A percentile compares a stretch with the other conserved stretches of the same genome.
These are phyloP conservation scores for Torulaspora maleeae DNA, from an alignment of 805 yeast species.

Conservation along the genomic window DNA sequence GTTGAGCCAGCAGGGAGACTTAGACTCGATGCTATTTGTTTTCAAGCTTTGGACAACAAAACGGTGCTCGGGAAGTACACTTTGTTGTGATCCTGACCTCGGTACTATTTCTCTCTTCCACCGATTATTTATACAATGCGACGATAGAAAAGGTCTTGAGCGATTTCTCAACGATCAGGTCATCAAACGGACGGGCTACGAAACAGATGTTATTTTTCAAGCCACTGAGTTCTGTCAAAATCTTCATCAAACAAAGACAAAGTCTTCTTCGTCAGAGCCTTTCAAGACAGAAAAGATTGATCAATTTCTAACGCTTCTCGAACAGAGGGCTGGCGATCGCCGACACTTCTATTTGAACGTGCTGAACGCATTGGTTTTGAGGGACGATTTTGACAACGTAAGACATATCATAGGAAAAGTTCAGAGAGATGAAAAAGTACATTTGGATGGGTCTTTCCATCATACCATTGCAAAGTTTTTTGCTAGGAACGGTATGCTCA, in stretches of 20 bases:
- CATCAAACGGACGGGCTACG: conserved; percentile 18
- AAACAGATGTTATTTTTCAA: conserved; percentile 12
- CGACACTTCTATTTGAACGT: conserved; percentile 16
- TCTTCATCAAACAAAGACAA: conserved; percentile 2
- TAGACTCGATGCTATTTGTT: conserved; percentile 19
- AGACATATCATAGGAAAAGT: conserved; percentile 13
- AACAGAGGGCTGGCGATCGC: conserved; percentile 5
- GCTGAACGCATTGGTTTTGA: conserved; percentile 14
- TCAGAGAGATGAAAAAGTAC: conserved; percentile 13
- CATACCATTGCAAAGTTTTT: conserved; percentile 21
- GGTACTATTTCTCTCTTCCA: conserved; percentile 23
- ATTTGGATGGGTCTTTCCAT: conserved; percentile 17
- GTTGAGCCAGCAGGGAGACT: conserved; percentile 18
- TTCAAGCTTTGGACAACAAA: conserved; percentile 26
- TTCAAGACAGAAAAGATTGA: conserved; percentile 8
- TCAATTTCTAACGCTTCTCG: conserved; percentile 3
- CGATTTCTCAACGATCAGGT: conserved; percentile 16
- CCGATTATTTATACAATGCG: conserved; percentile 14
- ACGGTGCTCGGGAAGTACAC: conserved; percentile 8
- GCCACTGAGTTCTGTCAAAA: conserved; percentile 19
- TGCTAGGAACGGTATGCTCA: conserved; percentile 20
- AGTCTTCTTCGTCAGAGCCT: background rate
- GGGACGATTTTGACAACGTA: conserved; percentile 16
- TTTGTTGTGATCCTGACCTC: conserved; percentile 11
- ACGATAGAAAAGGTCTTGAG: conserved; percentile 11